phyloP scores from a whole-genome alignment of 306 rosid species.

The Gynostemma pentaphyllum region DNA sequence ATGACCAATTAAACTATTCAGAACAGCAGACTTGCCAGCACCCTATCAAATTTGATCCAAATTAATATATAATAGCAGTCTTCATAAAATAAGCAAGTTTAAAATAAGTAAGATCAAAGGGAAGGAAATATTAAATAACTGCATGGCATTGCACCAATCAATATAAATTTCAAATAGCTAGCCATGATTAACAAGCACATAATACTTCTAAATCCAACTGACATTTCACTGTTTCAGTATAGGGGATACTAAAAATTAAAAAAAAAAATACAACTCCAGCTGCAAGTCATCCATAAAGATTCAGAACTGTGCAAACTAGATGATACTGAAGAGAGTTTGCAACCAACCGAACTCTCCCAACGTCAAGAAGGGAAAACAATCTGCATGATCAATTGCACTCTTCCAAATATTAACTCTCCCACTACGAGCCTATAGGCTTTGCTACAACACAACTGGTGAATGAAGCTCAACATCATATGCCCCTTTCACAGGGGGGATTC shows the following conservation, averaged over 20 bases:
- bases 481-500: neutral
- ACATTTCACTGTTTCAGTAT: neutral
- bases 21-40: constrained; percentile 89
- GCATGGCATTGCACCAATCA: neutral
- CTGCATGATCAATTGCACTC: neutral
- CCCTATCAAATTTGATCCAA: constrained; percentile 35
- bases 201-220: neutral
- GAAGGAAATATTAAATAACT: neutral
- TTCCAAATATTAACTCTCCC: neutral
- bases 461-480: neutral
- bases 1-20: constrained; percentile 94
- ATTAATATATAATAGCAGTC: neutral
- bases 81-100: neutral
- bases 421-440: neutral
- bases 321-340: neutral
- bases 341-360: neutral
- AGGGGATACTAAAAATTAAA: neutral
- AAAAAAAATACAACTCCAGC: neutral
- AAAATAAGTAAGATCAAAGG: neutral
- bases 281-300: neutral
- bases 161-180: neutral
- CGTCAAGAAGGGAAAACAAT: neutral
- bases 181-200: neutral
- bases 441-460: constrained; percentile 4
- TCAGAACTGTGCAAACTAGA: neutral